These are phyloP conservation scores for Mallotus repandus DNA, from an alignment of 441 rosid genomes.

Conservation along the genomic window DNA sequence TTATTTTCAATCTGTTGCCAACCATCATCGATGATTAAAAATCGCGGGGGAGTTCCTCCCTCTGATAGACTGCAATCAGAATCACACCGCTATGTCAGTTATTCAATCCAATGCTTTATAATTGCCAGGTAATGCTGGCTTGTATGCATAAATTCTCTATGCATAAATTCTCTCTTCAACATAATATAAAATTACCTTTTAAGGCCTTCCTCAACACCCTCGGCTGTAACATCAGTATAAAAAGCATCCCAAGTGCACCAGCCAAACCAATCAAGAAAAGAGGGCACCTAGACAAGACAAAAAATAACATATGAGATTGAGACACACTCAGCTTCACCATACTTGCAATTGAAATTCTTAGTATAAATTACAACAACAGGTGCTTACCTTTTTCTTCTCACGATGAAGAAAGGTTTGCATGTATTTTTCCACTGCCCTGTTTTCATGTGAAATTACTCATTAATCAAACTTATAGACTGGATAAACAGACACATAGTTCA, in stretches of 20 bases:
- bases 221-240: conserved; percentile 96
- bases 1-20: conserved; percentile 93
- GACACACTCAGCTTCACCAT: not conserved
- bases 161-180: not conserved
- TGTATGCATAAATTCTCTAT: conserved; percentile 7
- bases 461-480: no score
- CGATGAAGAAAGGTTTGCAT: conserved; percentile 87
- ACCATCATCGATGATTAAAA: conserved; percentile 92
- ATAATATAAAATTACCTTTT: conserved; percentile 47
- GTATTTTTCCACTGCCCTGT: conserved; percentile 78
- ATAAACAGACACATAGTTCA: not conserved
- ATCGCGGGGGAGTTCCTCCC: conserved; percentile 86
- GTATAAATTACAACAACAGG: not conserved
- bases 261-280: conserved; percentile 92
- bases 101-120: not conserved
- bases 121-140: not conserved
- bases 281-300: conserved; percentile 57
- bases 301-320: conserved; percentile 19
- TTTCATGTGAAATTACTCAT: conserved; percentile 16
- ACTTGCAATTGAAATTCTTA: not conserved
- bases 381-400: conserved; percentile 78
- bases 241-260: conserved; percentile 99
- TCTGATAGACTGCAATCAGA: conserved; percentile 62
- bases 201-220: conserved; percentile 90
- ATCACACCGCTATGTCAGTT: conserved; percentile 17